Percentiles rank a stretch among this genome's conserved stretches.
These are phyloP conservation scores for Talaromyces sp. DNA, from an alignment of 2,329 filamentous ascomycete species.

Conservation along the genomic window DNA sequence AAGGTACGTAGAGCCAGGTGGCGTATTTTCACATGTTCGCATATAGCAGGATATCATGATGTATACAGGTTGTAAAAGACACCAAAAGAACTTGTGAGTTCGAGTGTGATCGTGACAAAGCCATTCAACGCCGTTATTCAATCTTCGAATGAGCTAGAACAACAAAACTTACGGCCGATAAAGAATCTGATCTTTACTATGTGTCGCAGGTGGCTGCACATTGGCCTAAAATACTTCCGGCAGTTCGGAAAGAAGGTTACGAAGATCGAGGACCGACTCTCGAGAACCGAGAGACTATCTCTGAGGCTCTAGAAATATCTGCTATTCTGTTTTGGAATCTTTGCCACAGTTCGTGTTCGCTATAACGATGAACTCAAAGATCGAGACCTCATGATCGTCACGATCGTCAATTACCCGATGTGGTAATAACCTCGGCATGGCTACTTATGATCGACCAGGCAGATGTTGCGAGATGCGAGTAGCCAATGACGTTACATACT, in stretches of 20 bases:
- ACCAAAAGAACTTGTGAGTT: background rate
- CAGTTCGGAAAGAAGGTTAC: background rate
- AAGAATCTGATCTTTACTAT: background rate
- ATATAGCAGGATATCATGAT: background rate
- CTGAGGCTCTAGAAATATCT: background rate
- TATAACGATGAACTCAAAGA: background rate
- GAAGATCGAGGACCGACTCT: constrained; percentile 1
- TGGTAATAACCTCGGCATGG: constrained; percentile 9
- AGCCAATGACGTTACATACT: background rate
- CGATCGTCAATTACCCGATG: constrained; percentile 1
- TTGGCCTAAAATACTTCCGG: background rate
- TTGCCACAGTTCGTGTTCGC: background rate
- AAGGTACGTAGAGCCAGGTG: background rate
- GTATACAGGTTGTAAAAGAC: background rate
- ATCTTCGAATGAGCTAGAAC: background rate
- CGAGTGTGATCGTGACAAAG: background rate
- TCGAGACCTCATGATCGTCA: constrained; percentile 2
- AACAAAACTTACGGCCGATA: background rate
- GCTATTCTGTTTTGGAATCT: background rate
- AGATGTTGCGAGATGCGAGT: background rate
- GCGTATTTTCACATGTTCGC: constrained; percentile 1
- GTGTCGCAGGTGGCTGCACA: background rate
- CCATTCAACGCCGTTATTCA: background rate
- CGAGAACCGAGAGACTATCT: background rate
- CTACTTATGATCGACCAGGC: background rate